A percentile compares a stretch with the other conserved stretches of the same genome.
These are phyloP conservation scores for Sporisorium graminicola DNA, from an alignment of 1,284 basidiomycete genomes.

Conservation along the genomic window DNA sequence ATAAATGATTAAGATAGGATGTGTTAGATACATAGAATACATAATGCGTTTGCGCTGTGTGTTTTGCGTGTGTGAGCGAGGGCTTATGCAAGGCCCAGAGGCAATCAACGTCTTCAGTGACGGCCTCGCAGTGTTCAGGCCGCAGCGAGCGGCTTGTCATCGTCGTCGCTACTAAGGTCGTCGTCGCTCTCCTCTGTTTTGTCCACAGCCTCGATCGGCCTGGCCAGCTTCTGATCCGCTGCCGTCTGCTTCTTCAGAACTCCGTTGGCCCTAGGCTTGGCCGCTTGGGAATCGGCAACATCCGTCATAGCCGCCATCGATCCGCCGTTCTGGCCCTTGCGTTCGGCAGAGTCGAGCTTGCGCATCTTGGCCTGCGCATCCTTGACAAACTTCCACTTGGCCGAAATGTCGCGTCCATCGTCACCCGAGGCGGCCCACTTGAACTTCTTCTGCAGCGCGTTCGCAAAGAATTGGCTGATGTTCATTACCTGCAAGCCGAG, in stretches of 20 bases:
- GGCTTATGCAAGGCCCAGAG: neutral
- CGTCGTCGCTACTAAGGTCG: slow-evolving; percentile 33
- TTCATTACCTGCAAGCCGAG: slow-evolving; percentile 63
- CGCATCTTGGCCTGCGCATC: slow-evolving; percentile 63
- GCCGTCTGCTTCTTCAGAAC: slow-evolving; percentile 40
- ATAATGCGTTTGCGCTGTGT: neutral
- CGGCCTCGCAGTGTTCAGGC: neutral
- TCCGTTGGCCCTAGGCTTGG: slow-evolving; percentile 30
- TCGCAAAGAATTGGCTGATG: slow-evolving; percentile 66
- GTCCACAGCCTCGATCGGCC: slow-evolving; percentile 38
- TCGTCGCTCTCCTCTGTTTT: slow-evolving; percentile 36
- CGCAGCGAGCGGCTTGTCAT: slow-evolving; percentile 48
- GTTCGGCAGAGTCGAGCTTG: slow-evolving; percentile 57
- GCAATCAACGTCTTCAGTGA: too few relatives aligned
- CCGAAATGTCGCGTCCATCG: slow-evolving; percentile 53
- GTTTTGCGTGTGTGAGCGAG: neutral
- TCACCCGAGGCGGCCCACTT: slow-evolving; percentile 63
- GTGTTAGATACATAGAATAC: neutral
- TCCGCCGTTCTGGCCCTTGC: slow-evolving; percentile 44
- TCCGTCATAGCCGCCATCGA: slow-evolving; percentile 50
- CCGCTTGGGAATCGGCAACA: slow-evolving; percentile 28
- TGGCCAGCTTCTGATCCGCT: slow-evolving; percentile 24
- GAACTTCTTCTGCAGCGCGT: slow-evolving; percentile 69
- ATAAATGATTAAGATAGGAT: neutral
- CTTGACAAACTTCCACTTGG: slow-evolving; percentile 64